Evolutionary conservation across 768 basidiomycete species (phyloP).

Genomic region (Leucogyrophana mollusca): DNA sequence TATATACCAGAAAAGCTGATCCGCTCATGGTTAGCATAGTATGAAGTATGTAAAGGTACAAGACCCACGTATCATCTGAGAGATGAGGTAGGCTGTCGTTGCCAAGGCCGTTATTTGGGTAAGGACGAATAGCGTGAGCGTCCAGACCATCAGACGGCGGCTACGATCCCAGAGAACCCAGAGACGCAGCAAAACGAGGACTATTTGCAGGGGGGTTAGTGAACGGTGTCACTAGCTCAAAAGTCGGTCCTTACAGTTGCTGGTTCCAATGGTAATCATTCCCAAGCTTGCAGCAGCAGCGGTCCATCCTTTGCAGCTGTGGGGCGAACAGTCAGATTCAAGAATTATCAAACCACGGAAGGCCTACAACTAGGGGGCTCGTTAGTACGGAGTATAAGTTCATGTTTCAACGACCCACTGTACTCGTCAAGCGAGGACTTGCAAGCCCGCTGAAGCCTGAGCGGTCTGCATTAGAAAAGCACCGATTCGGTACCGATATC

Average conservation of each 20-base stretch:
- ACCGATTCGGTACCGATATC: neutral
- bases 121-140: slow-evolving; percentile 26
- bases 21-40: neutral
- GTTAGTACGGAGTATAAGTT: neutral
- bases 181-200: slow-evolving; percentile 37
- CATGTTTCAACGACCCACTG: slow-evolving; percentile 3
- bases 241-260: slow-evolving; percentile 31
- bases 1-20: slow-evolving; percentile 16
- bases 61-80: slow-evolving; percentile 27
- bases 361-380: slow-evolving; percentile 17
- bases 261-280: slow-evolving; percentile 32
- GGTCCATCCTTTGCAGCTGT: slow-evolving; percentile 26
- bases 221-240: slow-evolving; percentile 1
- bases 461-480: neutral
- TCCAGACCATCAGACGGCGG: slow-evolving; percentile 25
- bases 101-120: slow-evolving; percentile 26
- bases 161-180: slow-evolving; percentile 36
- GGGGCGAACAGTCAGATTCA: slow-evolving; percentile 3
- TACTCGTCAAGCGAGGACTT: slow-evolving; percentile 7
- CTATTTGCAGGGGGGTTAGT: slow-evolving; percentile 22
- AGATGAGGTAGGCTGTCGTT: slow-evolving; percentile 22
- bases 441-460: slow-evolving; percentile 22
- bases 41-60: neutral
- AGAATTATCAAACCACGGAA: neutral
- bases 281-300: slow-evolving; percentile 25